Base-by-base conservation (phyloP, 345 rosid genomes). In the Gossypium sturtianum region DNA sequence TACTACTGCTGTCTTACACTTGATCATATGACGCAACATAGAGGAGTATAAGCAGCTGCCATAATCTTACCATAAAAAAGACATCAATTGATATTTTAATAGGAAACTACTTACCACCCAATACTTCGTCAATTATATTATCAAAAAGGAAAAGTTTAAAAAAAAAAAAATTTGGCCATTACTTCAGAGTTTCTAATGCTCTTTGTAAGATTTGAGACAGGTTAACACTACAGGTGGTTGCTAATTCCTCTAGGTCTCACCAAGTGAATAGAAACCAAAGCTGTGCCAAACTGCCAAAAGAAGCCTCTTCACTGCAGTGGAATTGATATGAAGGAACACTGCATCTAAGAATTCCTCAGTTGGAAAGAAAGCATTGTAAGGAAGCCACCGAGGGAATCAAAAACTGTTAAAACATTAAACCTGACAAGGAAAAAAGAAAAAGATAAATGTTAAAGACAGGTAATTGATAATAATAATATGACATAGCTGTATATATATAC, bases 171-270 rank as follows among this genome's bases (percentile, higher is more conserved):
- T 43, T 58, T 23, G 15, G 22, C 66, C 58, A 44, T 73, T 75
- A 67, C 86, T 79, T 77, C 86, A 88, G 78, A 88, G 86, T 75
- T 82, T 83, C 82, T 83, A 76, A 80, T 76, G 62, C 70, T 80
- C 80, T 81, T 64, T 34, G 75, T 70, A 77, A 71, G 68, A 58
- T 74, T 73, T 75, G 70, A 77, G 85, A 84, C 69, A 78, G 64
- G 86, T 80, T 69, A 86, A 81, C 83, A 83, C 85, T 78, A 75
- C 74, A 57, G 80, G 87, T 84, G 75, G 70, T 82, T 70, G 75
- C 78, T 77, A 82, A 59, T 82, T 84, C 76, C 85, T 74, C 80
- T 41, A 77, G 81, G 81, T 77, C 88, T 87, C 91, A 82, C 79
- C 78, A 81, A 79, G 77, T 76, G 75, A 86, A 82, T 29, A 56